phyloP scores from a whole-genome alignment of 2,329 filamentous ascomycete genomes.

The Ceratocystis harringtonii region DNA sequence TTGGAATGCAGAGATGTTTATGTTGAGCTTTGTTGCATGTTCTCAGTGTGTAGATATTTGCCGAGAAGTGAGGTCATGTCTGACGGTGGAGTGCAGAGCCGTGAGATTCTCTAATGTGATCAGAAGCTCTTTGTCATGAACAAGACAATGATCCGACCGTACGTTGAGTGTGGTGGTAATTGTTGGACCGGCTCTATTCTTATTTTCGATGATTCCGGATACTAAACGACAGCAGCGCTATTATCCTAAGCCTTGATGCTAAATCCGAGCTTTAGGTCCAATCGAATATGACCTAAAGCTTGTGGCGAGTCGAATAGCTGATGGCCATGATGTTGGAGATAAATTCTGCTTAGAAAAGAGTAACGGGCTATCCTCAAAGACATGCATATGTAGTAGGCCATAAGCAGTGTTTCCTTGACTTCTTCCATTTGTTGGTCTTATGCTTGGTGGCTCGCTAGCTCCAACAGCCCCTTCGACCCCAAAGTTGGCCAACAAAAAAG shows the following conservation, averaged over 20 bases:
- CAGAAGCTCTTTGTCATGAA: background rate
- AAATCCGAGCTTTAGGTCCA: background rate
- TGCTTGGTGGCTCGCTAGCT: background rate
- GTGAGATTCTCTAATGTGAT: background rate
- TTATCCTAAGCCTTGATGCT: background rate
- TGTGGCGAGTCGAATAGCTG: background rate
- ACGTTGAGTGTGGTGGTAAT: background rate
- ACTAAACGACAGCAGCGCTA: background rate
- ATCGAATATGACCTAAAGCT: background rate
- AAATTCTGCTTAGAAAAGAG: too few species aligned
- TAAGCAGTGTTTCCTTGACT: background rate
- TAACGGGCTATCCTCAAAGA: background rate
- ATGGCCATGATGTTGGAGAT: too few species aligned
- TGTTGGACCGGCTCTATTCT: background rate
- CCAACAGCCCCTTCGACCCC: conserved; percentile 8
- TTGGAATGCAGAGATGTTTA: background rate
- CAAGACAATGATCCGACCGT: background rate
- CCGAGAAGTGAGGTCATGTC: background rate
- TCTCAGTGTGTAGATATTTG: background rate
- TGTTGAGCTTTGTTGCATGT: background rate
- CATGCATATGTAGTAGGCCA: background rate
- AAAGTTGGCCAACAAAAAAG: conserved; percentile 15
- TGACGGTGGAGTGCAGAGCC: background rate
- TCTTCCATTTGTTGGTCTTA: background rate
- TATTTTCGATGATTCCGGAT: background rate